Base-by-base conservation (phyloP, 148 eudicot species). In the Vaccinium darrowii region DNA sequence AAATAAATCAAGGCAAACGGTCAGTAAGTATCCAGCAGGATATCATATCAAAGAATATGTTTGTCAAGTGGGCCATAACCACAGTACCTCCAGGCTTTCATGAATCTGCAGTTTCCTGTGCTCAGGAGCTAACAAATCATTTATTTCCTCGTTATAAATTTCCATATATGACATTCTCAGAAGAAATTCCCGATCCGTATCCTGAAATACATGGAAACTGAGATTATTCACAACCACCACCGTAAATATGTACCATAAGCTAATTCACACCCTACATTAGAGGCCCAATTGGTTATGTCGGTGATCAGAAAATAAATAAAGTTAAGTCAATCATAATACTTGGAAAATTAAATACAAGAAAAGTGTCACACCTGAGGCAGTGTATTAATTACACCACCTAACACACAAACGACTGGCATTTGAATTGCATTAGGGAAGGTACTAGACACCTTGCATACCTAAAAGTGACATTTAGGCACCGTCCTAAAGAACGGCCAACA, bases 121-220 rank as follows among this genome's bases (percentile, higher is more conserved):
- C 88, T 97, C 99, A 23, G 99, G 99, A 82, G 90, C 98, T 84
- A 97, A 86, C 87, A 97, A 84, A 89, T 97, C 99, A 91, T 97
- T 97, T 51, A 97, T 94, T 82, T 97, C 99, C 86, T 97, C 99
- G 58, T 97, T 97, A 83, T 97, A 97, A 33, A 97, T 97, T 89
- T 97, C 99, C 98, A 97, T 90, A 82, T 97, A 97, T 8, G 99
- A 97, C 98, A 97, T 95, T 67, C 99, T 91, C 73, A 97, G 77
- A 85, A 97, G 94, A 82, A 97, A 97, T 85, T 95, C 99, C 60
- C 99, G 88, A 82, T 92, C 93, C 78, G 89, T 89, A 85, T 90
- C 97, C 99, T 94, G 81, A 62, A 77, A 49, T 25, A 82, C 60
- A 80, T 16, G 54, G 72, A 78, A 88, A 84, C 49, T 56, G 47